Base-by-base conservation (phyloP, 2,329 filamentous ascomycete genomes). In the Pestalotiopsis sp. region DNA sequence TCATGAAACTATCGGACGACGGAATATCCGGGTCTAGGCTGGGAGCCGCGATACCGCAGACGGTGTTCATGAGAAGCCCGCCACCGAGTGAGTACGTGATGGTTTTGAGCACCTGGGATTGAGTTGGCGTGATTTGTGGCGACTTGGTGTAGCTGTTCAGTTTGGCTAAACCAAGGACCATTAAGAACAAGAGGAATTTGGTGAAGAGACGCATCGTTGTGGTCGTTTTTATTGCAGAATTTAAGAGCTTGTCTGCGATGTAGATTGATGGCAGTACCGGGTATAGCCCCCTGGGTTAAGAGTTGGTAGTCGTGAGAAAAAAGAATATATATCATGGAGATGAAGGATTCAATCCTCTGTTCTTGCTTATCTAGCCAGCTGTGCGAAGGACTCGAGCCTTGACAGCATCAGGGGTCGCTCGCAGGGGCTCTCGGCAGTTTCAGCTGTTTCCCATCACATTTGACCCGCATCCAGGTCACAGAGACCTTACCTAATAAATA, bases 41-140 rank as follows among this genome's bases (percentile, higher is more conserved):
- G 6, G 66, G 68, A 13, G 68, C 68, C 14, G 52, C 60, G 14
- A 68, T 52, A 14, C 66, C 68, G 66, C 68, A 70, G 23, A 63
- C 39, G 31, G 64, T 67, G 59, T 70, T 70, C 60, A 66, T 58
- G 14, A 63, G 57, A 11, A 70, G 36, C 3, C 68, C 66, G 36
- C 45, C 25, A 25, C 66, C 66, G 49, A 68, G 20, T 11, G 61
- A 31, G 57, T 66, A 66, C 20, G 64, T 64, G 45, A 64, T 49
- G 49, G 66, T 68, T n/a, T 45, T n/a, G n/a, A 70, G 57, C 25
- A 70, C 66, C 31, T 68, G 61, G 7, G 58, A 20, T 45, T 70
- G 62, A 41, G 57, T 62, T 23, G 39, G 49, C 4, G 39, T 45
- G 38, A 41, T 11, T 12, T 57, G 13, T 14, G 39, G 39, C 25